Base-by-base conservation (phyloP, 2,329 filamentous ascomycete species). In the Xylaria sp. region DNA sequence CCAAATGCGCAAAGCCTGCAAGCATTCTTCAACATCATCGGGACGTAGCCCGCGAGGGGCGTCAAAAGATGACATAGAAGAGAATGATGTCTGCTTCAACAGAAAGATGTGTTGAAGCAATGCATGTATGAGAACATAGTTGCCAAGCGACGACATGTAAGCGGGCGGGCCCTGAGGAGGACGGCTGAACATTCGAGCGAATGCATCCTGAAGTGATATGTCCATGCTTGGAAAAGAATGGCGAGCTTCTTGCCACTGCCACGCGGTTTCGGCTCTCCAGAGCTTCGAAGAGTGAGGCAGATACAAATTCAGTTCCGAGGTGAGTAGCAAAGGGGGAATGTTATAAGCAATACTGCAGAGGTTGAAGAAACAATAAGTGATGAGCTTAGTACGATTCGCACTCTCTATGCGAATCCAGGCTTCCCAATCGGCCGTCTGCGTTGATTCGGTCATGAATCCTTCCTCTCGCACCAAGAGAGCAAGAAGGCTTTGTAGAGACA, bases 81-180 rank as follows among this genome's bases (percentile, higher is more conserved):
- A 77, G 53, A 85, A 79, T 0, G 80, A 83, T 0, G 83, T 84
- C 67, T 88, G 83, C 66, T 88, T 87, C 19, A 89, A 72, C 44
- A 90, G 77, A 69, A 87, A 90, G 13, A 91, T 86, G 62, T 90
- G 86, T 66, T 91, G 88, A 9, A 90, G 80, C 23, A 91, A 71
- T 2, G 86, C 87, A 67, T 90, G 87, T 2, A 91, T 87, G 39
- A 91, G 76, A 6, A 89, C 81, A 64, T 91, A 90, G 66, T 88
- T 88, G 0, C 87, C 88, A 5, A 89, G 73, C 0, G 84, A 83
- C 0, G 83, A 84, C 58, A 84, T 76, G 50, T 79, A 78, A 0
- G 77, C 72, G 0, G 79, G 78, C 0, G 81, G 75, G 0, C 75
- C 76, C 62, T 82, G 78, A 1, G 76, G 74, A 2, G 77, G 74